phyloP scores from a whole-genome alignment of 75 land plant genomes.

The Pinus tabuliformis region DNA sequence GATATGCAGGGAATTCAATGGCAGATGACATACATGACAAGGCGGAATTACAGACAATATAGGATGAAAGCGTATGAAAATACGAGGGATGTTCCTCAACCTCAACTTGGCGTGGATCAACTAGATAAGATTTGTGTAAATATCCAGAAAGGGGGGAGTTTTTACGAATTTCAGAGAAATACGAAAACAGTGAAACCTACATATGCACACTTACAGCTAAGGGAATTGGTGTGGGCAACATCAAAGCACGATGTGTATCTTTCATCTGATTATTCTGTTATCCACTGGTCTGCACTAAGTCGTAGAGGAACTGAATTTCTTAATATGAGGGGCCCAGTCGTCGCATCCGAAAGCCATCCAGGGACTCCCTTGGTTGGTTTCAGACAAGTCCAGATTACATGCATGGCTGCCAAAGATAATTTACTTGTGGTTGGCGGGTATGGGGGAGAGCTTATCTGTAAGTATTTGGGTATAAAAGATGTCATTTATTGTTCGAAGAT shows the following conservation, averaged over 20 bases:
- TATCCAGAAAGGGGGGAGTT: slow-evolving; percentile 51
- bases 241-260: slow-evolving; percentile 91
- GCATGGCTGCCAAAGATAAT: slow-evolving; percentile 70
- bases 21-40: slow-evolving; percentile 56
- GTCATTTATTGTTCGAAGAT: slow-evolving; percentile 54
- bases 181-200: slow-evolving; percentile 71
- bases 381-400: slow-evolving; percentile 13
- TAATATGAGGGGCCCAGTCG: slow-evolving; percentile 67
- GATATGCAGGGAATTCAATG: slow-evolving; percentile 86
- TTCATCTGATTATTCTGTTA: slow-evolving; percentile 61
- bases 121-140: slow-evolving; percentile 49
- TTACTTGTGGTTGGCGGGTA: slow-evolving; percentile 39
- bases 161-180: slow-evolving; percentile 63
- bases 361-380: too few species aligned
- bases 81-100: slow-evolving; percentile 50
- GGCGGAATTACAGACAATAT: slow-evolving; percentile 54
- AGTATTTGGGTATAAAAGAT: slow-evolving; percentile 27
- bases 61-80: slow-evolving; percentile 71
- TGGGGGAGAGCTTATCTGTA: too few species aligned
- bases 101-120: slow-evolving; percentile 31
- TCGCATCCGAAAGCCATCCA: slow-evolving; percentile 43
- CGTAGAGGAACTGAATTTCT: slow-evolving; percentile 18
- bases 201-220: slow-evolving; percentile 68
- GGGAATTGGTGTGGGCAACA: slow-evolving; percentile 91
- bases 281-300: slow-evolving; percentile 73